Evolutionary conservation across 2,329 filamentous ascomycete species (phyloP), one percentile per base, ranked within the genome.

Genomic region (Penicillium palitans): DNA sequence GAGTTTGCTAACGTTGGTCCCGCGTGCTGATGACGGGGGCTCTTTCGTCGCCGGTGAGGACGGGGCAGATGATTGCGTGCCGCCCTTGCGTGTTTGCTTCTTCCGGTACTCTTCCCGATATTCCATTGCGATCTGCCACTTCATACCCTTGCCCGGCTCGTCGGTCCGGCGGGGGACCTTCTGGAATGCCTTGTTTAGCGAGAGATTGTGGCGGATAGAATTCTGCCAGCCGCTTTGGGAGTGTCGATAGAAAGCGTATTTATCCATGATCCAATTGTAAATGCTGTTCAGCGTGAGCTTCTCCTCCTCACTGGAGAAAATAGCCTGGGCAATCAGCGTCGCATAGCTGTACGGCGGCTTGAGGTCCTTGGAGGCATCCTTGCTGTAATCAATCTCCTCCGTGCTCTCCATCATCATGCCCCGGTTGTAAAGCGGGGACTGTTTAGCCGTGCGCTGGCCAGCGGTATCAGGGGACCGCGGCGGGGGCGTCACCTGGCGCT

Each of bases 71-170:
- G 77, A 79, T 46, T 77, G 75, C 6, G 70, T 73, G 13, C 77
- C 50, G 7, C 55, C 76, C 55, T 78, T 79, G 33, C 77, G 74
- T 40, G 74, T 70, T 65, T 79, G 76, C 66, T 89, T 90, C 72
- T 90, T 90, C 59, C 91, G 84, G 81, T 97, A 96, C 53, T 96
- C 93, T 19, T 97, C 91, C 49, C 89, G 87, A 64, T 88, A 84
- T 62, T 96, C 90, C 1, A 90, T 84, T 4, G 91, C 87, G 70
- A 99, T 93, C 75, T 93, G 91, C 95, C 95, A 99, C 73, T 98
- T 98, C 92, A 97, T 98, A 29, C 95, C 95, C 74, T 99, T 99
- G 13, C 95, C 95, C 24, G 95, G 95, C 73, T 99, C 95, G 67
- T 98, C 91, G 0, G 92, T 96, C 17, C 90, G 88, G 47, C 95